These are phyloP conservation scores for Amphirosellinia nigrospora DNA, from an alignment of 495 filamentous ascomycete species.

Conservation along the genomic window DNA sequence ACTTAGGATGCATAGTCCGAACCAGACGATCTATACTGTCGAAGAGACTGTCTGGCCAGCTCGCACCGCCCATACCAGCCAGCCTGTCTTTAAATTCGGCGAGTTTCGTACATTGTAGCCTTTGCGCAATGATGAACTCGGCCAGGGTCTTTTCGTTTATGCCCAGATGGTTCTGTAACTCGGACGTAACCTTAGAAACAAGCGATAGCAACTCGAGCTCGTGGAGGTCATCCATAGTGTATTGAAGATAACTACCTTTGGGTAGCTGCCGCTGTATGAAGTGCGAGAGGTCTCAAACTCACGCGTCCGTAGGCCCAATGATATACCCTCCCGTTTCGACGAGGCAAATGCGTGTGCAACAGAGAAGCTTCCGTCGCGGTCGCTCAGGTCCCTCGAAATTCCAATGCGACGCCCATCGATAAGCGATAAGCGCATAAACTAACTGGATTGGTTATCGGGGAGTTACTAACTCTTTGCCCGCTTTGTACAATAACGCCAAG, in stretches of 20 bases:
- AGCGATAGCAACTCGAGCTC: slow-evolving; percentile 91
- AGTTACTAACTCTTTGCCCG: background rate
- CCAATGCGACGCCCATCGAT: slow-evolving; percentile 10
- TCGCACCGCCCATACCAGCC: slow-evolving; percentile 77
- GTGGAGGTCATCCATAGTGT: slow-evolving; percentile 77
- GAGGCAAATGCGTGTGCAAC: background rate
- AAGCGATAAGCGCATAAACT: slow-evolving; percentile 7
- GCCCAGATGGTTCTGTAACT: slow-evolving; percentile 92
- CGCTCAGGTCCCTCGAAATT: slow-evolving; percentile 8
- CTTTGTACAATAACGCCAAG: slow-evolving; percentile 1
- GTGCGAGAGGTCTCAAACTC: background rate
- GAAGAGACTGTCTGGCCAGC: slow-evolving; percentile 87
- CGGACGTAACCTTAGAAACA: slow-evolving; percentile 91
- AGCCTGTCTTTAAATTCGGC: slow-evolving; percentile 71
- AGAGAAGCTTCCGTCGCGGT: slow-evolving; percentile 11
- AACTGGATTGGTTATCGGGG: slow-evolving; percentile 3
- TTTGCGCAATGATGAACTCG: slow-evolving; percentile 92
- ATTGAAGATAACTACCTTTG: background rate
- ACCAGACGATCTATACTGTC: slow-evolving; percentile 91
- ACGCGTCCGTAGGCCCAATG: background rate
- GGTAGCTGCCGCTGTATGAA: background rate
- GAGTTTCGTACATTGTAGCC: slow-evolving; percentile 72
- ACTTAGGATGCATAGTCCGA: slow-evolving; percentile 86
- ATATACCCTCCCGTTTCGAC: background rate
- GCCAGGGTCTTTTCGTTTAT: slow-evolving; percentile 93